Evolutionary conservation across 768 basidiomycete genomes (phyloP).

Genomic region (Cystoderma amianthinum): DNA sequence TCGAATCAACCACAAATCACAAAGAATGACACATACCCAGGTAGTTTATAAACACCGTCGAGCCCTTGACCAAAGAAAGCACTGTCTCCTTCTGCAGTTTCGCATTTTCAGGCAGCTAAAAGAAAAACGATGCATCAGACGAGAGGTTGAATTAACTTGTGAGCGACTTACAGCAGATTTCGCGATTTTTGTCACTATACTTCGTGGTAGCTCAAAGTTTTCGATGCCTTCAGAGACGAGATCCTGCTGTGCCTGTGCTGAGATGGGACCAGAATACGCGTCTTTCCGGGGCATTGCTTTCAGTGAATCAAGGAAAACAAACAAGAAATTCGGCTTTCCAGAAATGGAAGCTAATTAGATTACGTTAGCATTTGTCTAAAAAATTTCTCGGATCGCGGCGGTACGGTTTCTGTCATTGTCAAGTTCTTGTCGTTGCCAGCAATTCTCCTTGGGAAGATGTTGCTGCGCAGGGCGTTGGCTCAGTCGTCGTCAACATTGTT

Average conservation of each 20-base stretch:
- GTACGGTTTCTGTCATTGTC: background rate
- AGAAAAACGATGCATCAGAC: background rate
- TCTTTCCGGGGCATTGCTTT: slow-evolving; percentile 72
- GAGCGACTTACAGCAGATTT: slow-evolving; percentile 62
- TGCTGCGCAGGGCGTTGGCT: slow-evolving; percentile 17
- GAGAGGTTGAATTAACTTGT: background rate
- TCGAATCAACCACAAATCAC: background rate
- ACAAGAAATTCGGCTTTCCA: no score
- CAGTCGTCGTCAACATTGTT: slow-evolving; percentile 12
- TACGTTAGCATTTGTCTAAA: background rate
- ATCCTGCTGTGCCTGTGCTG: slow-evolving; percentile 75
- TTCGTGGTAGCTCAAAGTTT: slow-evolving; percentile 84
- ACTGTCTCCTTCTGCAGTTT: slow-evolving; percentile 91
- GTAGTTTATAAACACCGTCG: slow-evolving; percentile 94
- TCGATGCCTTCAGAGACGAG: slow-evolving; percentile 81
- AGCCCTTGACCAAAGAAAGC: slow-evolving; percentile 76
- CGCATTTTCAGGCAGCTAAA: slow-evolving; percentile 73
- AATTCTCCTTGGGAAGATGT: slow-evolving; percentile 11
- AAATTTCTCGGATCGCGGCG: background rate
- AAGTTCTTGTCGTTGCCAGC: no score
- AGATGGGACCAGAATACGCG: slow-evolving; percentile 40
- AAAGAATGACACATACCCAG: slow-evolving; percentile 48
- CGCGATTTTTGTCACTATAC: slow-evolving; percentile 76
- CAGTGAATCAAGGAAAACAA: no score
- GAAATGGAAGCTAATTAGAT: background rate